Base-by-base conservation (phyloP, 2,329 filamentous ascomycete species). In the Diplocarpon rosae region DNA sequence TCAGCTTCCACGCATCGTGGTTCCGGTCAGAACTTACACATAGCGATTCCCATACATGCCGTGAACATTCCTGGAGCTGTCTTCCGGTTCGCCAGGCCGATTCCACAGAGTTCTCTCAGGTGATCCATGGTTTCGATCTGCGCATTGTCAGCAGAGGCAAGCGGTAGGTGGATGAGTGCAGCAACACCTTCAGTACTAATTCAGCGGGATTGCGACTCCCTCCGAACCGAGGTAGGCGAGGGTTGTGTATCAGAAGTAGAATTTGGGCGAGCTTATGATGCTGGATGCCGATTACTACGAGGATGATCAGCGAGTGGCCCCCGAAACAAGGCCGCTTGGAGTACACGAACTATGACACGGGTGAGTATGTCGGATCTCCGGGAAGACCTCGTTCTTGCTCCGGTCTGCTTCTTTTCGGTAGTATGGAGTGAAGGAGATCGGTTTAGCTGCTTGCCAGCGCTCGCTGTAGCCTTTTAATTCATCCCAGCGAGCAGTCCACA, bases 241-340 rank as follows among this genome's bases (percentile, higher is more conserved):
- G 75, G 53, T 79, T 70, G 49, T 76, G 75, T 16, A 72, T 71
- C 14, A 69, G 63, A 1, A 81, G 65, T 28, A 81, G 68, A 5
- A 80, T 69, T 33, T 69, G 66, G 0, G 75, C 73, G 2, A 81
- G 65, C 45, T 77, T 70, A 52, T 76, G 70, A 56, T 80, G 76
- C 42, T 78, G 76, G 13, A 76, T 64, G 0, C 76, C 78, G 8
- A 76, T 73, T 5, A 77, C n/a, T n/a, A n/a, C n/a, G n/a, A n/a
- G n/a, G n/a, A n/a, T n/a, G n/a, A n/a, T n/a, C n/a, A n/a, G n/a
- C n/a, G n/a, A n/a, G n/a, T n/a, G n/a, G n/a, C n/a, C n/a, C n/a
- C n/a, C n/a, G n/a, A n/a, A n/a, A n/a, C n/a, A n/a, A n/a, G n/a
- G n/a, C n/a, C n/a, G n/a, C n/a, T n/a, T n/a, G n/a, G n/a, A n/a